Conservation (phyloP, 352 stramenopile species). For the Plasmopara muralis region DNA sequence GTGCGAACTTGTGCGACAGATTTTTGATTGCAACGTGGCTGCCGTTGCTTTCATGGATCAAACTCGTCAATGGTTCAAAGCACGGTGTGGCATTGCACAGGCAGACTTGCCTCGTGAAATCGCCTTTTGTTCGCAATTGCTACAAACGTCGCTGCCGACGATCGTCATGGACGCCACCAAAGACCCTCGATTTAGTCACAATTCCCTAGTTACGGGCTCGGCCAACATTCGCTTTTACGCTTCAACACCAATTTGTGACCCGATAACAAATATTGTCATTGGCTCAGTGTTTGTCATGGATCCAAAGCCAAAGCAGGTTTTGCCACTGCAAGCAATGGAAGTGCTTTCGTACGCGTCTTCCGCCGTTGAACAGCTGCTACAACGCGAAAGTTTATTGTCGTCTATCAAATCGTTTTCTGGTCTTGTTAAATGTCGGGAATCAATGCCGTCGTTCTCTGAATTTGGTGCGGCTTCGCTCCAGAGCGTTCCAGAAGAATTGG, state of each 20-base stretch:
- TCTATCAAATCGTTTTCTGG: conserved; percentile 18
- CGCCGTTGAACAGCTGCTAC: conserved; percentile 45
- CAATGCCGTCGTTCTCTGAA: conserved; percentile 16
- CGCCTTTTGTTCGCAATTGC: conserved; percentile 54
- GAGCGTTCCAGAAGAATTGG: conserved; percentile 41
- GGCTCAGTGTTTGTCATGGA: conserved; percentile 84
- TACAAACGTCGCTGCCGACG: conserved; percentile 42
- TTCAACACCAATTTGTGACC: conserved; percentile 58
- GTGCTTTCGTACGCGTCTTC: conserved; percentile 60
- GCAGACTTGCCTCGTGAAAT: conserved; percentile 51
- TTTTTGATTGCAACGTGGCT: conserved; percentile 51
- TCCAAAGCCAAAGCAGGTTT: conserved; percentile 33
- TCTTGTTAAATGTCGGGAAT: conserved; percentile 17
- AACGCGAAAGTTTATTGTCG: conserved; percentile 14
- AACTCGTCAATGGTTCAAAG: conserved; percentile 65
- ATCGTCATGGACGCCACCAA: conserved; percentile 76
- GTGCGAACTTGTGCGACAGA: conserved; percentile 58
- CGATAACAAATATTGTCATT: conserved; percentile 45
- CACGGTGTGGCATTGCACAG: conserved; percentile 63
- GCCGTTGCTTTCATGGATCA: conserved; percentile 62
- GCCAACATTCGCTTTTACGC: conserved; percentile 93
- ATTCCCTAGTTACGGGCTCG: conserved; percentile 81
- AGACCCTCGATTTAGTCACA: conserved; percentile 81
- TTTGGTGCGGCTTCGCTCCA: conserved; percentile 34
- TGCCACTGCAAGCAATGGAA: conserved; percentile 53